Base-by-base conservation (phyloP, 257 asterid genomes). In the Echium plantagineum region DNA sequence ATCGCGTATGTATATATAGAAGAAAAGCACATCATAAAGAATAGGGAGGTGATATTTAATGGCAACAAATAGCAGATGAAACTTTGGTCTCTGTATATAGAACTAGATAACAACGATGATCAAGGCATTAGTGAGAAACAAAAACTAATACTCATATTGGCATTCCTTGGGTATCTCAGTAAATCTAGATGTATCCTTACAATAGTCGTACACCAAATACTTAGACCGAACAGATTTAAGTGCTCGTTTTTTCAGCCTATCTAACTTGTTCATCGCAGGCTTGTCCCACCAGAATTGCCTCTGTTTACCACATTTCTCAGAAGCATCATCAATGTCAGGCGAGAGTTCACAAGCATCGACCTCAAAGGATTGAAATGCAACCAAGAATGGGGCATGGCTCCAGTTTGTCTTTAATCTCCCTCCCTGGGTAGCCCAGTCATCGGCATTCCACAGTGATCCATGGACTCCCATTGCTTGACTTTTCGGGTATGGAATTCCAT, bases 401-500 rank as follows among this genome's bases (percentile, higher is more conserved):
- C 90, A 83, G 38, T 83, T 83, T 0, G 83, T 80, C 78, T 80
- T 83, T 58, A 80, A 81, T 60, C 66, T 63, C 55, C 90, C 90
- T 49, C 90, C 90, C 62, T 75, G 82, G 28, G 90, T 80, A 18
- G 90, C 90, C 90, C 90, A 83, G 9, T 75, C 83, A 12, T 83
- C 84, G 0, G 79, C 90, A 51, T 83, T 75, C 90, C 90, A 83
- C 59, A 80, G 24, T 0, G 86, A 80, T 21, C 84, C 86, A 31
- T 74, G 76, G 48, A 83, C 70, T 69, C 80, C 85, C 90, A 83
- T 83, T 35, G 78, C 81, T 68, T 72, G 79, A 16, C 38, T 74
- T 61, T 66, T 78, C 5, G 78, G 90, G 63, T 77, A 83, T 15
- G 78, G 32, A 9, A 72, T 64, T 0, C 83, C 79, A 21, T 63